These are phyloP conservation scores for Ceratocystiopsis brevicomis DNA, from an alignment of 2,329 filamentous ascomycete species.

Conservation along the genomic window DNA sequence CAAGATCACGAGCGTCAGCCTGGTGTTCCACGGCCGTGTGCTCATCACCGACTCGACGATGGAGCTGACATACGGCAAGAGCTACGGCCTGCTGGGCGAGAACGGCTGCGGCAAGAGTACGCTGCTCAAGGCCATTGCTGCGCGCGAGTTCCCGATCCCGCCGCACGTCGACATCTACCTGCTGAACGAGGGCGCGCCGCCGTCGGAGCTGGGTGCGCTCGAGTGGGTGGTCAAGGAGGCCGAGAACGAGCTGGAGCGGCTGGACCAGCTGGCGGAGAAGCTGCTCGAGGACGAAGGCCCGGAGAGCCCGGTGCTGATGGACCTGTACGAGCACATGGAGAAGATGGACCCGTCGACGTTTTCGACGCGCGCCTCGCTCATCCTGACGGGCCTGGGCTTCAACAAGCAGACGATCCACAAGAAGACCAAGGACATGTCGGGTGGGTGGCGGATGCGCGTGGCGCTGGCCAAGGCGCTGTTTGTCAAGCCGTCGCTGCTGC, in stretches of 20 bases:
- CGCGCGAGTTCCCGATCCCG: constrained; percentile 87
- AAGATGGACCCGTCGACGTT: constrained; percentile 98
- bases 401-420: constrained; percentile 97
- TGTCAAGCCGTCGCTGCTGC: constrained; percentile 86
- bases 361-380: constrained; percentile 83
- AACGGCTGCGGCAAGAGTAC: constrained; percentile 99
- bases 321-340: constrained; percentile 98
- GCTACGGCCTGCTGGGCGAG: constrained; percentile 90
- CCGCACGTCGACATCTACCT: constrained; percentile 97
- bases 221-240: constrained; percentile 96
- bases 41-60: constrained; percentile 85
- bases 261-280: constrained; percentile 77
- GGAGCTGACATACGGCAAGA: constrained; percentile 79
- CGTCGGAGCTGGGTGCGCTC: constrained; percentile 71
- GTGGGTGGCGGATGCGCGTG: constrained; percentile 99
- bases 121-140: constrained; percentile 84
- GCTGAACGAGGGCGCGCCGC: constrained; percentile 87
- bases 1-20: constrained; percentile 82
- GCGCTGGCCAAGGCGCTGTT: constrained; percentile 94
- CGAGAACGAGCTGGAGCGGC: constrained; percentile 73
- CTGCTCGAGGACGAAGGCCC: constrained; percentile 84
- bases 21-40: constrained; percentile 96
- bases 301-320: constrained; percentile 74
- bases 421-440: constrained; percentile 99
- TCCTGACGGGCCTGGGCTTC: constrained; percentile 96